These are phyloP conservation scores for Carallia brachiata DNA, from an alignment of 345 rosid genomes.

Conservation along the genomic window DNA sequence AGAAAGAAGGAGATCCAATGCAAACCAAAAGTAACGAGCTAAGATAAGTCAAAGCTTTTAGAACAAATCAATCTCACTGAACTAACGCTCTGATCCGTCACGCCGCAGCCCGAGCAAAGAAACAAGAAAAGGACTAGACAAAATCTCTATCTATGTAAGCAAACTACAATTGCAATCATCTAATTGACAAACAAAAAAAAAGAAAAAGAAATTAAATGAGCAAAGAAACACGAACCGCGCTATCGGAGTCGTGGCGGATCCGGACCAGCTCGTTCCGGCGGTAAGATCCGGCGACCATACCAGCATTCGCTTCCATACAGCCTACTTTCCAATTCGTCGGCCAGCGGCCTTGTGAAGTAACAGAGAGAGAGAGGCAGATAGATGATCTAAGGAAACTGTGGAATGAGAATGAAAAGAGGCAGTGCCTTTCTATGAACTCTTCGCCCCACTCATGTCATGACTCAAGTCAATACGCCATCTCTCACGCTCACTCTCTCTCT, in stretches of 20 bases:
- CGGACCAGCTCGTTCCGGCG: conserved; percentile 95
- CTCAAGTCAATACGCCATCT: too few relatives aligned
- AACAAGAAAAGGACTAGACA: not conserved
- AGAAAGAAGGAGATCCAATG: conserved; percentile 13
- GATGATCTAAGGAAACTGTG: too few relatives aligned
- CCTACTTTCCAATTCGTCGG: not conserved
- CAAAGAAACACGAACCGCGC: conserved; percentile 64
- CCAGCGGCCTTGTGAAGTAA: too few relatives aligned
- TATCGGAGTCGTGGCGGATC: conserved; percentile 94
- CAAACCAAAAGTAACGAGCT: not conserved
- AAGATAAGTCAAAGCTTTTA: not conserved
- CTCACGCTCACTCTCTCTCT: too few relatives aligned
- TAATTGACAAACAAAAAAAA: too few relatives aligned
- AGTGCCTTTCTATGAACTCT: too few relatives aligned
- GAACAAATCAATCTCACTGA: conserved; percentile 12
- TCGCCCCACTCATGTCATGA: too few relatives aligned
- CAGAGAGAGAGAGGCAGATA: too few relatives aligned
- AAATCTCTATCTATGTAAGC: not conserved
- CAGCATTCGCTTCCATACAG: conserved; percentile 84
- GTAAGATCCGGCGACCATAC: conserved; percentile 98
- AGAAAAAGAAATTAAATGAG: not conserved
- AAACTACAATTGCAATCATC: not conserved
- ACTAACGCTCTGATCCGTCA: conserved; percentile 8
- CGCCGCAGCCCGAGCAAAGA: not conserved
- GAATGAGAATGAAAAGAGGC: too few relatives aligned